A percentile compares a stretch with the other conserved stretches of the same genome.
Conservation (phyloP, 2,329 filamentous ascomycete species). For the Claviceps sp. region DNA sequence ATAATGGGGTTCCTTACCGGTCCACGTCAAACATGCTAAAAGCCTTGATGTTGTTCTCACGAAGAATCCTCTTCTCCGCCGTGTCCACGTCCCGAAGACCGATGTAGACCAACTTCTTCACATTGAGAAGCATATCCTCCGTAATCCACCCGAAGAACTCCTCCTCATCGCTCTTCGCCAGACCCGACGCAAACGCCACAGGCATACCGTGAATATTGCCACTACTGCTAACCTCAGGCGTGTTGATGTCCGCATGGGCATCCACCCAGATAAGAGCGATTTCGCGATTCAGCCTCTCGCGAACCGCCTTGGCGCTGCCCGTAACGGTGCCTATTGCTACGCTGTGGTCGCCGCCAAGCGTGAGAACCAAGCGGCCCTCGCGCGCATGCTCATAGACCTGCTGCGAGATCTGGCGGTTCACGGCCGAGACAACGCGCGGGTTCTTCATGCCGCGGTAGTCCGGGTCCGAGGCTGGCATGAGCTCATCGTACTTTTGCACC, state of each 20-base stretch:
- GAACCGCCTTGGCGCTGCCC: slow-evolving; percentile 72
- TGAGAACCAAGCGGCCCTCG: slow-evolving; percentile 76
- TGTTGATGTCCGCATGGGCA: slow-evolving; percentile 96
- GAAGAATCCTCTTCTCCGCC: slow-evolving; percentile 86
- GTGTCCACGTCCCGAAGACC: slow-evolving; percentile 83
- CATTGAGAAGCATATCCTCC: slow-evolving; percentile 54
- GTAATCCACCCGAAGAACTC: slow-evolving; percentile 86
- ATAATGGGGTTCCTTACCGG: slow-evolving; percentile 35
- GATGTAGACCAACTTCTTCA: slow-evolving; percentile 91
- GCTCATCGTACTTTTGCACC: slow-evolving; percentile 70
- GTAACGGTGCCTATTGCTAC: slow-evolving; percentile 91
- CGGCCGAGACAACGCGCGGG: slow-evolving; percentile 70
- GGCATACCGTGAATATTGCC: slow-evolving; percentile 99
- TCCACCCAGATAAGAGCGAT: slow-evolving; percentile 98
- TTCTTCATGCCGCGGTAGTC: slow-evolving; percentile 90
- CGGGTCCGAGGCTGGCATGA: slow-evolving; percentile 59
- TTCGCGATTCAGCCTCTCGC: slow-evolving; percentile 69
- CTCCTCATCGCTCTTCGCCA: slow-evolving; percentile 61
- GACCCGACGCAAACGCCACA: slow-evolving; percentile 76
- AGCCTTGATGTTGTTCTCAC: slow-evolving; percentile 81
- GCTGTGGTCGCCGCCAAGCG: slow-evolving; percentile 88
- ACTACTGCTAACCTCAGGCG: slow-evolving; percentile 74
- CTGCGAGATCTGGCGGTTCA: slow-evolving; percentile 64
- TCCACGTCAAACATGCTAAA: slow-evolving; percentile 99
- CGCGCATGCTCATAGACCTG: slow-evolving; percentile 82